phyloP scores from a whole-genome alignment of 768 basidiomycete genomes.

The Leccinellum luteum region DNA sequence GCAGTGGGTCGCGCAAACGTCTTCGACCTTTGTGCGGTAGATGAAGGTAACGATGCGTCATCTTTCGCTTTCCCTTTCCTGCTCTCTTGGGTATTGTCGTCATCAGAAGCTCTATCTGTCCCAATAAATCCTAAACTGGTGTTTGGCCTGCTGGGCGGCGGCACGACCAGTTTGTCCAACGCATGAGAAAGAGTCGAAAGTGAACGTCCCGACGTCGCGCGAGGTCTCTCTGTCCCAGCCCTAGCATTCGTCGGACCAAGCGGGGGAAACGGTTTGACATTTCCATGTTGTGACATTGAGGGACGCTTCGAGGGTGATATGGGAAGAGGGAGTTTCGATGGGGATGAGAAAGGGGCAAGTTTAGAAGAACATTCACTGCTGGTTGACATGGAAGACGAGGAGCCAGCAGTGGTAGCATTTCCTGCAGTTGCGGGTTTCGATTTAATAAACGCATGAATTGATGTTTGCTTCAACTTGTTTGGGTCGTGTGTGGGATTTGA shows the following conservation, averaged over 20 bases:
- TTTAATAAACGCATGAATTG: slow-evolving; percentile 24
- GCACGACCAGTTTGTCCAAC: slow-evolving; percentile 66
- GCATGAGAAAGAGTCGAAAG: slow-evolving; percentile 67
- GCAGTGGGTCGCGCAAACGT: slow-evolving; percentile 30
- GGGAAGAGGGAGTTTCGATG: slow-evolving; percentile 31
- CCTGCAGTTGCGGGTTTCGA: neutral
- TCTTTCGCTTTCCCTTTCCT: slow-evolving; percentile 21
- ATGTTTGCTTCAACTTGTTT: slow-evolving; percentile 25
- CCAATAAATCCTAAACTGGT: slow-evolving; percentile 68
- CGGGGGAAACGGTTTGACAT: slow-evolving; percentile 2
- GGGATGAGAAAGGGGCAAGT: slow-evolving; percentile 12
- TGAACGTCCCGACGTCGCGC: slow-evolving; percentile 32
- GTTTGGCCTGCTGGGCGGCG: slow-evolving; percentile 62
- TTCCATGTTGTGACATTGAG: slow-evolving; percentile 5
- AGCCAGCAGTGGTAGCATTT: neutral
- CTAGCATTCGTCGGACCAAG: slow-evolving; percentile 2
- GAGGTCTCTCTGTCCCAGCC: neutral
- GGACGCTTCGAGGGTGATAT: slow-evolving; percentile 18
- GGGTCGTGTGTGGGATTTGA: slow-evolving; percentile 11
- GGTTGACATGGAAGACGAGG: slow-evolving; percentile 5
- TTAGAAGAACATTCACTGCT: slow-evolving; percentile 9
- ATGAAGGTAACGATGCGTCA: slow-evolving; percentile 16
- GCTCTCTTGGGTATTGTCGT: neutral
- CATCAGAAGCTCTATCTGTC: slow-evolving; percentile 12
- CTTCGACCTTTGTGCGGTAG: neutral